These are phyloP conservation scores for Neurospora sp. DNA, from an alignment of 495 filamentous ascomycete species.

Conservation along the genomic window DNA sequence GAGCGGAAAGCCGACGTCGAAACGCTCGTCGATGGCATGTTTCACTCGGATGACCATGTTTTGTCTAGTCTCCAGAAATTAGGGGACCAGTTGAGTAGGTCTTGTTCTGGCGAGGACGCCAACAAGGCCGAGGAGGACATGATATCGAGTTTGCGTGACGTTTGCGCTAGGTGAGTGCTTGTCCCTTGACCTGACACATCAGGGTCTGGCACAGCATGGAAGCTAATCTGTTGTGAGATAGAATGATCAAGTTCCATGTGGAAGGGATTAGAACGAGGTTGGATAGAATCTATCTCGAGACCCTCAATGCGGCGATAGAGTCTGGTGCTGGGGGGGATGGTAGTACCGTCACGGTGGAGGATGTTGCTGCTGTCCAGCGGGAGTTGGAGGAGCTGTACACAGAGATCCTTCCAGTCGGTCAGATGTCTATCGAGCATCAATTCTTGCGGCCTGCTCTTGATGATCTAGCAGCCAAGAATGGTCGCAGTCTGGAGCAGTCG, in stretches of 20 bases:
- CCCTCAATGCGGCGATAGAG: conserved; percentile 17
- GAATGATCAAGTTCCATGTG: conserved; percentile 38
- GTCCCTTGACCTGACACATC: background rate
- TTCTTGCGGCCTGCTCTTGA: conserved; percentile 47
- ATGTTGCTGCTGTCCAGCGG: conserved; percentile 38
- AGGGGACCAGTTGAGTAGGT: conserved; percentile 26
- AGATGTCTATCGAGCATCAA: conserved; percentile 53
- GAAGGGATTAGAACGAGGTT: conserved; percentile 35
- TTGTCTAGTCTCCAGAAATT: conserved; percentile 40
- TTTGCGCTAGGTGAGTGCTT: conserved; percentile 25
- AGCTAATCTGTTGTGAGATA: conserved; percentile 1
- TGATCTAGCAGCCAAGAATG: conserved; percentile 24
- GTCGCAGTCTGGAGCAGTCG: conserved; percentile 24
- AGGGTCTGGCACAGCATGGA: background rate
- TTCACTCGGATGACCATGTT: conserved; percentile 37
- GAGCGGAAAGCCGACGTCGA: conserved; percentile 14
- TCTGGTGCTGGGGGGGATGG: conserved; percentile 3
- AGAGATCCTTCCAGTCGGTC: conserved; percentile 51
- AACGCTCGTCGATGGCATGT: conserved; percentile 26
- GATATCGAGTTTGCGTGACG: conserved; percentile 29
- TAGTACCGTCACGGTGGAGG: conserved; percentile 6
- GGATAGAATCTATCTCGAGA: conserved; percentile 38
- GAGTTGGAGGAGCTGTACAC: conserved; percentile 54
- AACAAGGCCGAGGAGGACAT: conserved; percentile 26
- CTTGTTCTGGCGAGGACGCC: conserved; percentile 15